A percentile compares a stretch with the other conserved stretches of the same genome.
These are phyloP conservation scores for Podila verticillata DNA, from an alignment of 192 early-diverging fungal species.

Conservation along the genomic window DNA sequence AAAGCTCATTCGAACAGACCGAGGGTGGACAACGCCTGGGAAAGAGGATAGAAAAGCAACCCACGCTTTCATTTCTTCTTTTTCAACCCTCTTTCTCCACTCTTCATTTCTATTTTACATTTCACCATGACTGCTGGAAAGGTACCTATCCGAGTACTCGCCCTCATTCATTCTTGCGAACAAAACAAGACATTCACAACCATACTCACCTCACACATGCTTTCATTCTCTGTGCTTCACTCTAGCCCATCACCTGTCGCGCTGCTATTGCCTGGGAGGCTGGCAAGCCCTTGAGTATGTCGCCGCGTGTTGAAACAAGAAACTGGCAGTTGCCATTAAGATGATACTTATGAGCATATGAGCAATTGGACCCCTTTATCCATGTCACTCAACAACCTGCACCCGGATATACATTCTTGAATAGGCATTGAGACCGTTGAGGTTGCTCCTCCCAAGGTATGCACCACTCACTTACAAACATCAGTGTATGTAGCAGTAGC, in stretches of 20 bases:
- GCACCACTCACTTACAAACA: not conserved
- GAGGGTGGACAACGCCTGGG: too few species aligned
- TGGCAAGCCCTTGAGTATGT: conserved; percentile 89
- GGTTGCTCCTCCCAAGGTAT: conserved; percentile 87
- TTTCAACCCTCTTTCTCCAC: not conserved
- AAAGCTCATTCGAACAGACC: too few species aligned
- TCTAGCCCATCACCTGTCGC: conserved; percentile 77
- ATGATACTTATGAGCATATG: too few species aligned
- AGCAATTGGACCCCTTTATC: not conserved
- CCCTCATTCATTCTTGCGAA: not conserved
- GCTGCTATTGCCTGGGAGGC: conserved; percentile 97
- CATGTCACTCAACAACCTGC: not conserved
- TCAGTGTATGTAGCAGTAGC: too few species aligned
- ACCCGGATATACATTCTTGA: not conserved
- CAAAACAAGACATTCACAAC: not conserved
- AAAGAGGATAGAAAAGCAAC: not conserved
- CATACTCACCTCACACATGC: not conserved
- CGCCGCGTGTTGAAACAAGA: not conserved
- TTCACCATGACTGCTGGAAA: conserved; percentile 49
- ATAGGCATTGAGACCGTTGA: conserved; percentile 92
- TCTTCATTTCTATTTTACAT: not conserved
- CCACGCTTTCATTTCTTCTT: not conserved
- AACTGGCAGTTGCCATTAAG: too few species aligned
- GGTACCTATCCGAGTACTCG: conserved; percentile 4
- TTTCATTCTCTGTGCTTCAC: not conserved